Evolutionary conservation across 2,329 filamentous ascomycete species (phyloP).

Genomic region (Cladorrhinum sp.): DNA sequence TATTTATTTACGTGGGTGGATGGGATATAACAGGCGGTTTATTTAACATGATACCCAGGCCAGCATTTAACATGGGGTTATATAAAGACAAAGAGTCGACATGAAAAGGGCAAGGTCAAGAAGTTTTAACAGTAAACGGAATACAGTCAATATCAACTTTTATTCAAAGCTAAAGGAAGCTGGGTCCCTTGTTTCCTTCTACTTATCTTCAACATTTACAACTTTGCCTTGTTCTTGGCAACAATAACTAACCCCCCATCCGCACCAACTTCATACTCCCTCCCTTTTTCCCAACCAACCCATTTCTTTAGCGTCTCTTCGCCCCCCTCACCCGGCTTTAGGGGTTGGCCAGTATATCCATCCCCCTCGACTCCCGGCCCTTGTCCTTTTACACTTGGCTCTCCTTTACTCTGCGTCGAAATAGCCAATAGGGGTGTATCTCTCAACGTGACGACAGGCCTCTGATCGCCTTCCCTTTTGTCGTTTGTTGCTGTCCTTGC

Average conservation of each 20-base stretch:
- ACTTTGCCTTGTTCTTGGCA: slow-evolving; percentile 20
- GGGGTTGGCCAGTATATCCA: slow-evolving; percentile 60
- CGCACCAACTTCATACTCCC: slow-evolving; percentile 62
- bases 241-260: slow-evolving; percentile 59
- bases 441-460: slow-evolving; percentile 66
- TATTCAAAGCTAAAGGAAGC: too few relatives aligned
- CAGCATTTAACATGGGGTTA: slow-evolving; percentile 31
- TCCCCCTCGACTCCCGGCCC: slow-evolving; percentile 62
- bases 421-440: slow-evolving; percentile 68
- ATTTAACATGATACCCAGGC: slow-evolving; percentile 31
- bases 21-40: not conserved
- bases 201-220: too few relatives aligned
- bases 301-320: slow-evolving; percentile 66
- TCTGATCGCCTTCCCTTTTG: slow-evolving; percentile 62
- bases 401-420: slow-evolving; percentile 39
- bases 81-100: not conserved
- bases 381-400: slow-evolving; percentile 52
- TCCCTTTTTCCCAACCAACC: slow-evolving; percentile 73
- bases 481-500: slow-evolving; percentile 34
- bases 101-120: not conserved
- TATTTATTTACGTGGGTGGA: not conserved
- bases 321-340: slow-evolving; percentile 69
- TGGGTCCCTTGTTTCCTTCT: too few relatives aligned
- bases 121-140: not conserved
- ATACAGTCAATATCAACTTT: not conserved